A percentile compares a stretch with the other conserved stretches of the same genome.
Evolutionary conservation across 1,139 yeast genomes (phyloP).

Genomic region (Candida sanyaensis): DNA sequence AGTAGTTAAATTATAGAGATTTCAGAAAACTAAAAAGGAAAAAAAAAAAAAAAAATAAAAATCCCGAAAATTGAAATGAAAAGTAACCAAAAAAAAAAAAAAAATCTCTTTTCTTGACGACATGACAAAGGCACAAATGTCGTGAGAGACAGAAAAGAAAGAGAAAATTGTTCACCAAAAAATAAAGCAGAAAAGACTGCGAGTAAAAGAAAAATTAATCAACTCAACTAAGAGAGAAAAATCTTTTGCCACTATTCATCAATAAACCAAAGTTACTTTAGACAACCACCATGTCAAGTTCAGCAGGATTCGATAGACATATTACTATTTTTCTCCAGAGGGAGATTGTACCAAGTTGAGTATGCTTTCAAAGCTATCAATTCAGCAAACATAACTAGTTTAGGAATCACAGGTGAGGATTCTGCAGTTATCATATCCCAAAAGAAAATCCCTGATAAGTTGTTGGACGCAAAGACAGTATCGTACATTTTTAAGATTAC

Average conservation of each 20-base stretch:
- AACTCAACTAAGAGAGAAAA: background rate
- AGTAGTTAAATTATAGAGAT: too few species aligned
- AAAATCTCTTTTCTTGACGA: too few species aligned
- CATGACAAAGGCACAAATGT: too few species aligned
- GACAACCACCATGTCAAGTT: slow-evolving; percentile 31
- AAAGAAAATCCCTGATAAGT: slow-evolving; percentile 93
- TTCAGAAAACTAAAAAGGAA: too few species aligned
- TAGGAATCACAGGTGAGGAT: slow-evolving; percentile 86
- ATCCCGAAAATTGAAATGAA: too few species aligned
- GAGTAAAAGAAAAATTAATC: background rate
- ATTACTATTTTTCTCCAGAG: slow-evolving; percentile 97
- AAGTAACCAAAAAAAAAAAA: too few species aligned
- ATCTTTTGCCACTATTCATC: slow-evolving; percentile 7
- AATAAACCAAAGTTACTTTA: too few species aligned
- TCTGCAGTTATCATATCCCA: slow-evolving; percentile 91
- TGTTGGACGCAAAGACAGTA: slow-evolving; percentile 83
- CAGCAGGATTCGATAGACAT: slow-evolving; percentile 97
- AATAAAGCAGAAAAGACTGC: background rate
- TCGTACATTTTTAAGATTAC: slow-evolving; percentile 84
- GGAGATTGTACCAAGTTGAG: slow-evolving; percentile 94
- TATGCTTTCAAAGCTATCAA: slow-evolving; percentile 98
- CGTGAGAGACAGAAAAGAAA: too few species aligned
- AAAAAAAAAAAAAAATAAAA: too few species aligned
- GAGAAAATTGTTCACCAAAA: background rate
- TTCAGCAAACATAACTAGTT: slow-evolving; percentile 84